These are phyloP conservation scores for Penicillium brevicompactum DNA, from an alignment of 2,329 filamentous ascomycete genomes.

Conservation along the genomic window DNA sequence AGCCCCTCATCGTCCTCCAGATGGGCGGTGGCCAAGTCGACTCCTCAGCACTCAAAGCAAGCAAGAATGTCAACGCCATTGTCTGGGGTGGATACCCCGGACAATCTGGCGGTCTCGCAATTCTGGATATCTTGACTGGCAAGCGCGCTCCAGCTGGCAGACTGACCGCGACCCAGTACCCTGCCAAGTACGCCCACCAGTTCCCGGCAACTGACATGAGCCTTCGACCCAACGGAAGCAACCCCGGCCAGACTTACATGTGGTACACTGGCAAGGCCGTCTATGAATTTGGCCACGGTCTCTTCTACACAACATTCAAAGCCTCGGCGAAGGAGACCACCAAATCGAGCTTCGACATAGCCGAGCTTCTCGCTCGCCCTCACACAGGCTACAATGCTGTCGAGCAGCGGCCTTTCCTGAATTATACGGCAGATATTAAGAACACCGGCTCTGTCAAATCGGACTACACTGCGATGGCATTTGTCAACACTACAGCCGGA, in stretches of 20 bases:
- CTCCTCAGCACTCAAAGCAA: conserved; percentile 40
- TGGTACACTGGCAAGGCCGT: conserved; percentile 47
- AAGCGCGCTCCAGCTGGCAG: conserved; percentile 45
- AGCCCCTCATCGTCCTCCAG: conserved; percentile 45
- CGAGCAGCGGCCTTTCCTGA: conserved; percentile 42
- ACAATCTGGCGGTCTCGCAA: conserved; percentile 45
- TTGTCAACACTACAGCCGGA: conserved; percentile 42
- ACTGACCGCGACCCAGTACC: conserved; percentile 44
- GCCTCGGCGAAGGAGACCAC: conserved; percentile 4
- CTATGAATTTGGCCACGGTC: conserved; percentile 46
- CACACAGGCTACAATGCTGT: conserved; percentile 28
- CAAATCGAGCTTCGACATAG: conserved; percentile 35
- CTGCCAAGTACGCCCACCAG: conserved; percentile 44
- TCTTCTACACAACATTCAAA: conserved; percentile 48
- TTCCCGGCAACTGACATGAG: conserved; percentile 46
- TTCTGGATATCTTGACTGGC: conserved; percentile 47
- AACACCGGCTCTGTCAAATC: conserved; percentile 42
- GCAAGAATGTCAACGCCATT: conserved; percentile 44
- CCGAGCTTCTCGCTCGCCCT: conserved; percentile 32
- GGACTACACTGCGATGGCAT: conserved; percentile 46
- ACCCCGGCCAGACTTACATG: conserved; percentile 49
- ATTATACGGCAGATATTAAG: conserved; percentile 37
- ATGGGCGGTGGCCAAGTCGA: conserved; percentile 51
- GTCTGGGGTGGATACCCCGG: conserved; percentile 50
- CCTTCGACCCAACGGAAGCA: conserved; percentile 40